Conservation (phyloP, 108 stramenopile genomes). For the Hondaea fermentalgiana region DNA sequence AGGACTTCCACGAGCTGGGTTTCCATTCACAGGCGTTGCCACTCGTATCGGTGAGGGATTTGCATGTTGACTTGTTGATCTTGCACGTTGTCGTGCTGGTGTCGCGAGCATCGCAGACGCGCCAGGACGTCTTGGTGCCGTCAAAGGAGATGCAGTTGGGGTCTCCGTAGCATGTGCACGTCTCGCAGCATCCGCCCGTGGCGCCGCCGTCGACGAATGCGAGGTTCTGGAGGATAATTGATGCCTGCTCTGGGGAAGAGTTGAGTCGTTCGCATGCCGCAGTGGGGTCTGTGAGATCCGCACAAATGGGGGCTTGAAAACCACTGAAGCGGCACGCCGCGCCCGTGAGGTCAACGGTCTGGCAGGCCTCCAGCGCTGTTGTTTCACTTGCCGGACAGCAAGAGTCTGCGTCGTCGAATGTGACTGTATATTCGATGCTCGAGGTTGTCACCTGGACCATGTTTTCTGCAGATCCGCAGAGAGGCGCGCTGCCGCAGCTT, state of each 20-base stretch:
- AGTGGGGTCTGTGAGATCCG: not conserved
- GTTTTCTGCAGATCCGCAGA: not conserved
- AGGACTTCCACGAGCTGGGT: not conserved
- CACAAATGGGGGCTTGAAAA: not conserved
- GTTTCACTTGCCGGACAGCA: not conserved
- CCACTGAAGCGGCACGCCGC: not conserved
- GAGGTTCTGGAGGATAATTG: not conserved
- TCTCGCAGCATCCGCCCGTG: not conserved
- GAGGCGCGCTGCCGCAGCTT: not conserved
- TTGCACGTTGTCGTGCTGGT: not conserved
- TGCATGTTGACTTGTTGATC: not conserved
- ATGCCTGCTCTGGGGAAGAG: not conserved
- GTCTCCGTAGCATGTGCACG: constrained; percentile 9
- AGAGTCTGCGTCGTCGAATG: not conserved
- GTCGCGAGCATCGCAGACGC: not conserved
- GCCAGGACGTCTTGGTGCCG: not conserved
- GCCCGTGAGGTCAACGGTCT: not conserved
- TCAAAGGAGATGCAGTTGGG: constrained; percentile 7
- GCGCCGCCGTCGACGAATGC: not conserved
- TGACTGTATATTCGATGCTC: not conserved
- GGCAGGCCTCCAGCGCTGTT: not conserved
- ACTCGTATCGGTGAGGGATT: not conserved
- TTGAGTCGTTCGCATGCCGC: not conserved
- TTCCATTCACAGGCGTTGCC: not conserved
- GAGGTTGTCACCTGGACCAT: not conserved